Conservation (phyloP, 2,329 filamentous ascomycete genomes). For the Colletotrichum euphorbiae region DNA sequence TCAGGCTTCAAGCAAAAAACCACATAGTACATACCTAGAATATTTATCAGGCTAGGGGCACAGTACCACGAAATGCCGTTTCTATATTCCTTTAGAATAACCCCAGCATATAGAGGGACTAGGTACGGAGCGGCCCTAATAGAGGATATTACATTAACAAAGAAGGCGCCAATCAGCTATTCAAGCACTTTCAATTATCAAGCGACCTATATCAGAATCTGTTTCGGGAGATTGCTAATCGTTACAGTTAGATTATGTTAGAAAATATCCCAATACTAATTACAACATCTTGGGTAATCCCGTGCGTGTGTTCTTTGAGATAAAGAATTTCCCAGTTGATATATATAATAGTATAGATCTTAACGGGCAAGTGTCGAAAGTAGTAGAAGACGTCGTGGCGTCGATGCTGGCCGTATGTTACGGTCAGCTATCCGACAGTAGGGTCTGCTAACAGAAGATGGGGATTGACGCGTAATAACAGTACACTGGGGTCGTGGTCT, state of each 20-base stretch:
- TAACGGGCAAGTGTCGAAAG: no score
- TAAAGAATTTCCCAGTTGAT: no score
- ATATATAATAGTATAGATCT: no score
- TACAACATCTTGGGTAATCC: no score
- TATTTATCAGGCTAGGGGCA: not conserved
- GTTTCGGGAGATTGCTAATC: not conserved
- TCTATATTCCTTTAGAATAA: not conserved
- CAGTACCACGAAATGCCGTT: not conserved
- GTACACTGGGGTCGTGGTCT: not conserved
- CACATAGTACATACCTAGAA: not conserved
- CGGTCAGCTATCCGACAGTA: no score
- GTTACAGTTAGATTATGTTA: not conserved
- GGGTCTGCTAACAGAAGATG: not conserved
- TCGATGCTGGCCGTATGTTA: no score
- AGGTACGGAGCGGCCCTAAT: not conserved
- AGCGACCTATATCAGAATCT: not conserved
- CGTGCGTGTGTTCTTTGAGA: no score
- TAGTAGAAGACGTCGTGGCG: no score
- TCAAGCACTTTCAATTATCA: not conserved
- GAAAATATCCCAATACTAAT: not conserved
- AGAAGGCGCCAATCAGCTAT: not conserved
- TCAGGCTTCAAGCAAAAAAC: not conserved
- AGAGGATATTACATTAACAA: not conserved
- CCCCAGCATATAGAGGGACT: not conserved
- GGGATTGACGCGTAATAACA: not conserved